Base-by-base conservation (phyloP, 192 early-diverging fungal species). In the Phlyctochytrium bullatum region DNA sequence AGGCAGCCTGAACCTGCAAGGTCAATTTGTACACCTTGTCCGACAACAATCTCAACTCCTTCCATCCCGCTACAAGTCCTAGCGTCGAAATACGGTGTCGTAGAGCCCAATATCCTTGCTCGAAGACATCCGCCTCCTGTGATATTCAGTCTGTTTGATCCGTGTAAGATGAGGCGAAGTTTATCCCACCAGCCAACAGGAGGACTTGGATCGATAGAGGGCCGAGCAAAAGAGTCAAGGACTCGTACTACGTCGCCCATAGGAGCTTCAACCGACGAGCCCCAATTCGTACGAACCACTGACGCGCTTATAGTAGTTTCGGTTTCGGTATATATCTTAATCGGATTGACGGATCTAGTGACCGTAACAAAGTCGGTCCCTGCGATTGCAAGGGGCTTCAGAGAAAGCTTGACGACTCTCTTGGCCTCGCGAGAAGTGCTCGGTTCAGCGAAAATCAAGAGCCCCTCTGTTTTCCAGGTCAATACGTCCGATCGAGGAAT, bases 141-240 rank as follows among this genome's bases (percentile, higher is more conserved):
- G 6, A 80, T 60, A 58, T 72, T 32, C 3, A 83, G 31, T 17
- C 59, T 71, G 57, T 79, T 66, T 34, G 59, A 60, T 4, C 81
- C 75, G 67, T 85, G 83, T 34, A 81, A n/a, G 24, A 85, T 75
- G 14, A 83, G 47, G 3, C 83, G 58, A 28, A 81, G 58, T 59
- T 85, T 85, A 60, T 85, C 83, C 83, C 83, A 85, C 83, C 83
- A 83, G 1, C 79, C 80, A 30, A 81, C 68, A 1, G 79, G 81
- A 1, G 69, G 67, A 67, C 77, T 79, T 25, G 80, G 80, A 72
- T 85, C 83, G 3, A 76, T 65, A 25, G 72, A 74, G 10, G 77
- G 72, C 40, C 76, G 76, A 14, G 83, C 83, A 52, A 85, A 83
- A 0, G 67, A 74, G 36, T 85, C 83, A 28, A 85, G 53, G 14